Base-by-base conservation (phyloP, 768 basidiomycete species). In the Amanita brunnescens region DNA sequence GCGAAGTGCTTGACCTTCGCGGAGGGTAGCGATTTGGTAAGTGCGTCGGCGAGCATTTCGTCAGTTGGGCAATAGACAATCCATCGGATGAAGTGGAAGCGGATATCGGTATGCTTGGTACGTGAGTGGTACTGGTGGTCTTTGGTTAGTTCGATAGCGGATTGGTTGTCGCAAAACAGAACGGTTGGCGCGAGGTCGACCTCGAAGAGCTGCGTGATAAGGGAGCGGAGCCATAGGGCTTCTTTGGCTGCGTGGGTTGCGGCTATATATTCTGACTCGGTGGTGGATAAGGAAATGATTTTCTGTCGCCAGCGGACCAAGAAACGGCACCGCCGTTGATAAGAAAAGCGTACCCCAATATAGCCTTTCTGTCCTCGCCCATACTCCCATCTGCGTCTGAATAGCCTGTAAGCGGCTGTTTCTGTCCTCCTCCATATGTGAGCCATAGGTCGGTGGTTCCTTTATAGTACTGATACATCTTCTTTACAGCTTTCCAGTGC, bases 401-500 rank as follows among this genome's bases (percentile, higher is more conserved):
- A 37, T 47, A 57, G 1, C 58, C 58, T 12, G 38, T 24, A 2
- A 57, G 26, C 5, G 9, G 20, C 40, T 20, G 18, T 4, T 14
- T n/a, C n/a, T n/a, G 16, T 23, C 10, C 30, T 30, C 30, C 24
- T 51, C 62, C 62, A 49, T 62, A 64, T 0, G 54, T 55, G 6
- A 69, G 54, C 46, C 52, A 54, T 6, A 61, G 34, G 3, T 61
- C 55, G 33, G 53, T 57, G 0, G 61, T 67, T 0, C 57, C 62
- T 47, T 61, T 62, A 20, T 78, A 58, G 55, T 77, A 78, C 2
- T 59, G 61, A 30, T 69, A 60, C 14, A 75, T 50, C 23, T 63
- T 62, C 49, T 70, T 69, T 7, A 69, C 65, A 6, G 69, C 72
- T 4, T 60, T 52, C 67, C 70, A 73, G 52, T 76, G 74, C 0